Evolutionary conservation across 805 yeast species (phyloP), one percentile per base, ranked within the genome.

Genomic region (Wickerhamiella azymoides): DNA sequence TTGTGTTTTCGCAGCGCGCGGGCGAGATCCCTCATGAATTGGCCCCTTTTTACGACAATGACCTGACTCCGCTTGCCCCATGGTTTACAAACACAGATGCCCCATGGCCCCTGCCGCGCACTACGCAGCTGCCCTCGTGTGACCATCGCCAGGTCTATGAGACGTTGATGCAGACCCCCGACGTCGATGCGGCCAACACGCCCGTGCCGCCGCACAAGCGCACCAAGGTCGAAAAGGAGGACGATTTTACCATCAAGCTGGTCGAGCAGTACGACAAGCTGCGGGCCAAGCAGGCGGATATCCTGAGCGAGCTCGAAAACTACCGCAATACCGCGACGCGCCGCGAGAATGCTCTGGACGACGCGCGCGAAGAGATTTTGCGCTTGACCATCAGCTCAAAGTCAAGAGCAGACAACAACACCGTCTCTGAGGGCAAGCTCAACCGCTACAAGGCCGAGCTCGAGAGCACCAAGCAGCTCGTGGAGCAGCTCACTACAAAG

Each of bases 1-100:
- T 86, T 3, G 84, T 86, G 26, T 62, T 85, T 43, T 66, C 95
- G 54, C 94, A 82, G 52, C 71, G 79, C 49, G 85, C 81, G 11
- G 97, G 97, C 7, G 73, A 73, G 40, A 60, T 89, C 38, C 92
- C 95, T 2, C 80, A 85, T 0, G 92, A 79, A 55, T 60, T 85
- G 40, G 70, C 82, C 57, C 88, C 92, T 13, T 74, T 83, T 17
- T 84, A 80, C 60, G 68, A 75, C 35, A 79, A 78, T 52, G 73
- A 79, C 47, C 67, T 86, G 51, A 67, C 69, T 6, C 82, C 75
- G 55, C 65, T 88, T 43, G 63, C 68, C 1, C 71, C 70, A 28
- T 85, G 88, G 78, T 65, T 84, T 28, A 68, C 68, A 36, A 63
- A 72, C 37, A 66, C 57, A 52, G 62, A 47, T 13, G 50, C 48